phyloP scores from a whole-genome alignment of 2,329 filamentous ascomycete species.

The Aspergillus caelatus region DNA sequence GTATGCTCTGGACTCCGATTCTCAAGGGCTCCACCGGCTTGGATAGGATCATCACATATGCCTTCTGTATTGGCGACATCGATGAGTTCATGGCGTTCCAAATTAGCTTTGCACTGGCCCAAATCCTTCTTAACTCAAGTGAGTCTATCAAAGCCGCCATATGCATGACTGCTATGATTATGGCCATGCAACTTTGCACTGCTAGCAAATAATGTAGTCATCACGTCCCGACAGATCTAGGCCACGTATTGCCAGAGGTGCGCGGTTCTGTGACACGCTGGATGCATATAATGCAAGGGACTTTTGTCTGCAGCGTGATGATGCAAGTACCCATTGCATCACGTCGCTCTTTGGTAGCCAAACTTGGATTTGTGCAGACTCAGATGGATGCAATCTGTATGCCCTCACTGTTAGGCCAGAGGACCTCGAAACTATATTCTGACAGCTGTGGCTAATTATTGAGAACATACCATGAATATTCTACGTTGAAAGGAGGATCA shows the following conservation, averaged over 20 bases:
- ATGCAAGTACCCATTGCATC: too few relatives aligned
- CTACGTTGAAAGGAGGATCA: too few relatives aligned
- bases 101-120: constrained; percentile 53
- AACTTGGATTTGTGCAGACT: too few relatives aligned
- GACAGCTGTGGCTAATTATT: too few relatives aligned
- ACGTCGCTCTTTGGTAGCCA: too few relatives aligned
- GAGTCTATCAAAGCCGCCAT: constrained; percentile 40
- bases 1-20: constrained; percentile 51
- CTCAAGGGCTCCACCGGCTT: constrained; percentile 54
- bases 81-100: constrained; percentile 39
- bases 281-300: too few relatives aligned
- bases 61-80: constrained; percentile 49
- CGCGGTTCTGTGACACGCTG: too few relatives aligned
- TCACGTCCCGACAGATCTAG: constrained; percentile 42
- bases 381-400: too few relatives aligned
- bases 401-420: too few relatives aligned
- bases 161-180: constrained; percentile 48
- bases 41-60: constrained; percentile 46
- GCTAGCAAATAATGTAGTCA: constrained; percentile 36
- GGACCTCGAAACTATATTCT: too few relatives aligned
- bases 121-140: constrained; percentile 33
- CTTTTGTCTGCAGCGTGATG: too few relatives aligned
- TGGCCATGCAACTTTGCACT: constrained; percentile 42
- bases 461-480: too few relatives aligned
- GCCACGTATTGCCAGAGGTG: constrained; percentile 38